Conservation (phyloP, 2,329 filamentous ascomycete species). For the Arthroderma sp. region DNA sequence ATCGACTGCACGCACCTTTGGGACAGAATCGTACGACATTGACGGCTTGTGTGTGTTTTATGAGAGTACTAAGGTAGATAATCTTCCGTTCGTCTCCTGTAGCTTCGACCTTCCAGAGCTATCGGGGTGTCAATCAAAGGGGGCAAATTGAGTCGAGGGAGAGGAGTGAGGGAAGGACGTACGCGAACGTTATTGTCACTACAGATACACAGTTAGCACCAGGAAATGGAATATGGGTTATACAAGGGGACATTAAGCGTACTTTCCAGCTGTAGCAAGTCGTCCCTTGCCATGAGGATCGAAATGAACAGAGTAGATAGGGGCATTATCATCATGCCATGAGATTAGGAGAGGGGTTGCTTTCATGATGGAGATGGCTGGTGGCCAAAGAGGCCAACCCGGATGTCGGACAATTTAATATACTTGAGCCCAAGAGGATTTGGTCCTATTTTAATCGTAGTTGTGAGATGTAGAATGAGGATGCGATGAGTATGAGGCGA, state of each 20-base stretch:
- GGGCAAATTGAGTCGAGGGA: constrained; percentile 9
- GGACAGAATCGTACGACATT: constrained; percentile 96
- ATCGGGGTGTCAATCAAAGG: constrained; percentile 20
- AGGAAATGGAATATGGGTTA: background rate
- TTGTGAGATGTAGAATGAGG: too few relatives aligned
- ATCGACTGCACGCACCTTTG: constrained; percentile 51
- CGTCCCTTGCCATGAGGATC: constrained; percentile 84
- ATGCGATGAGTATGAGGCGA: too few relatives aligned
- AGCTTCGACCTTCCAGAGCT: constrained; percentile 84
- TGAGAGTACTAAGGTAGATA: constrained; percentile 78
- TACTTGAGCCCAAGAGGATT: too few relatives aligned
- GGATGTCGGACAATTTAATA: too few relatives aligned
- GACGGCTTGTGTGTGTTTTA: constrained; percentile 91
- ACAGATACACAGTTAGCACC: constrained; percentile 5
- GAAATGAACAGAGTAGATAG: constrained; percentile 95
- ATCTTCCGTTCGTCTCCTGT: constrained; percentile 79
- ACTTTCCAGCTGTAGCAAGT: constrained; percentile 80
- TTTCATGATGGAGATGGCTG: constrained; percentile 54
- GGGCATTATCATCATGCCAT: constrained; percentile 96
- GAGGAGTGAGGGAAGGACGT: constrained; percentile 26
- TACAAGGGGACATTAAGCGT: constrained; percentile 14
- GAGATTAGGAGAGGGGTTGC: constrained; percentile 90
- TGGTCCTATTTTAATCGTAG: too few relatives aligned
- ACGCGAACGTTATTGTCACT: constrained; percentile 87
- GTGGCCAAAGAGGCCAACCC: constrained; percentile 2